Evolutionary conservation across 768 basidiomycete genomes (phyloP).

Genomic region (Trametes meyenii): DNA sequence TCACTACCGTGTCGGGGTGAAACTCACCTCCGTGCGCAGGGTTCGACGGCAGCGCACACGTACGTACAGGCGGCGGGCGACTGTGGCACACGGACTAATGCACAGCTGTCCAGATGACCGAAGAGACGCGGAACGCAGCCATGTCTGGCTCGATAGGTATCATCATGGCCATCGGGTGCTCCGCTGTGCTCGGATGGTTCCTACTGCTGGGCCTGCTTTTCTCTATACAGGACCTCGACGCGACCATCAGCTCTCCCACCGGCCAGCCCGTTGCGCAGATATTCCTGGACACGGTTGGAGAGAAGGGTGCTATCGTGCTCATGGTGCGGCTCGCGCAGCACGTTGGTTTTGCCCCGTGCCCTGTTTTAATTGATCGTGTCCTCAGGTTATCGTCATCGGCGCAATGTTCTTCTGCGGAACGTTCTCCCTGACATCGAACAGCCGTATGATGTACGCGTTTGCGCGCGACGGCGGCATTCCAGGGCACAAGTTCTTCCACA

Average conservation of each 20-base stretch:
- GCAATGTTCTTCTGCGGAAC: conserved; percentile 79
- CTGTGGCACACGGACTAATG: not conserved
- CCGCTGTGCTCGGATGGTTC: conserved; percentile 76
- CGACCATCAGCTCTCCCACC: conserved; percentile 52
- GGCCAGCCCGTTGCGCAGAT: conserved; percentile 81
- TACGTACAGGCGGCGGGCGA: conserved; percentile 34
- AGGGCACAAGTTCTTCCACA: conserved; percentile 65
- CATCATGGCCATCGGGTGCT: conserved; percentile 71
- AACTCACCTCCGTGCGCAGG: conserved; percentile 39
- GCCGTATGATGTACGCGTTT: conserved; percentile 84
- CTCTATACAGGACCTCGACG: conserved; percentile 71
- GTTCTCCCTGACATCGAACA: conserved; percentile 79
- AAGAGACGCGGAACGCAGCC: conserved; percentile 67
- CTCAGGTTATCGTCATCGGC: conserved; percentile 64
- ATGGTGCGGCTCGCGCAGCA: conserved; percentile 50
- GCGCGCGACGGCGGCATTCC: conserved; percentile 76
- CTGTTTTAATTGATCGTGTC: not conserved
- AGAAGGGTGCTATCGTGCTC: conserved; percentile 70
- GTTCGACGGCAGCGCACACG: conserved; percentile 76
- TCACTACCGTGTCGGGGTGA: not conserved
- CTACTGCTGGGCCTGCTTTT: conserved; percentile 72
- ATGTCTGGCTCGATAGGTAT: conserved; percentile 72
- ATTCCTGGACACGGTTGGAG: conserved; percentile 74
- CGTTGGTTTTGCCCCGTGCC: not conserved
- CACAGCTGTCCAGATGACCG: conserved; percentile 57